A percentile compares a stretch with the other conserved stretches of the same genome.
Evolutionary conservation across 495 filamentous ascomycete genomes (phyloP).

Genomic region (Neurospora sp.): DNA sequence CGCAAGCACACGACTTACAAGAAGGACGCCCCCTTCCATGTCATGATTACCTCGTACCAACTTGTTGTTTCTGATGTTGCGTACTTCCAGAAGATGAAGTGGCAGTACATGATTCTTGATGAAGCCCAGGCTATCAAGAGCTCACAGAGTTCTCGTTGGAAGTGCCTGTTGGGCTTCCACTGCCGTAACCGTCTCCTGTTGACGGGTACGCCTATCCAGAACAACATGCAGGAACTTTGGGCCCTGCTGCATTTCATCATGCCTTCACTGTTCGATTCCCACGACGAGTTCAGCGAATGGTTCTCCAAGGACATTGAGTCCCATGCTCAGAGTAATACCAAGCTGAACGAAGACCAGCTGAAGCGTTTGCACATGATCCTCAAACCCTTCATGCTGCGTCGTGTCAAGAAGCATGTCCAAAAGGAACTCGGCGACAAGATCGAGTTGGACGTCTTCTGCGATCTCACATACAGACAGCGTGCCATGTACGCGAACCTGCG

Average conservation of each 20-base stretch:
- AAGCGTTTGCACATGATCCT: slow-evolving; percentile 96
- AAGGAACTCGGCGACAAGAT: slow-evolving; percentile 99
- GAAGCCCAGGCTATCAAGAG: slow-evolving; percentile 99
- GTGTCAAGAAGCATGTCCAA: slow-evolving; percentile 98
- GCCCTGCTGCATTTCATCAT: slow-evolving; percentile 98
- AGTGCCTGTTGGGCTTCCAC: slow-evolving; percentile 84
- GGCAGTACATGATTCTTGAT: slow-evolving; percentile 99
- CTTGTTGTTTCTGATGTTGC: slow-evolving; percentile 89
- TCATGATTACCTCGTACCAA: slow-evolving; percentile 94
- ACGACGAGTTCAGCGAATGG: slow-evolving; percentile 99
- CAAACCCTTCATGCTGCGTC: slow-evolving; percentile 98
- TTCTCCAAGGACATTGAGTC: slow-evolving; percentile 99
- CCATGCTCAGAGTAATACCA: slow-evolving; percentile 96
- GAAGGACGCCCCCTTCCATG: slow-evolving; percentile 86
- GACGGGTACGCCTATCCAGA: slow-evolving; percentile 96
- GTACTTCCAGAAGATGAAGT: slow-evolving; percentile 97
- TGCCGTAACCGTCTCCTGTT: slow-evolving; percentile 92
- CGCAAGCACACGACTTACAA: slow-evolving; percentile 93
- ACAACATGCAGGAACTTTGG: slow-evolving; percentile 99
- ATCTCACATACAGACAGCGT: slow-evolving; percentile 95
- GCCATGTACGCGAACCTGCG: slow-evolving; percentile 83
- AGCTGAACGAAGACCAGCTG: slow-evolving; percentile 95
- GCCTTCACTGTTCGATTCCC: slow-evolving; percentile 95
- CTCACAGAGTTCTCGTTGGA: slow-evolving; percentile 92
- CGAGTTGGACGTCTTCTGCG: slow-evolving; percentile 90